phyloP scores from a whole-genome alignment of 805 yeast genomes.

The Metschnikowia koreensis region DNA sequence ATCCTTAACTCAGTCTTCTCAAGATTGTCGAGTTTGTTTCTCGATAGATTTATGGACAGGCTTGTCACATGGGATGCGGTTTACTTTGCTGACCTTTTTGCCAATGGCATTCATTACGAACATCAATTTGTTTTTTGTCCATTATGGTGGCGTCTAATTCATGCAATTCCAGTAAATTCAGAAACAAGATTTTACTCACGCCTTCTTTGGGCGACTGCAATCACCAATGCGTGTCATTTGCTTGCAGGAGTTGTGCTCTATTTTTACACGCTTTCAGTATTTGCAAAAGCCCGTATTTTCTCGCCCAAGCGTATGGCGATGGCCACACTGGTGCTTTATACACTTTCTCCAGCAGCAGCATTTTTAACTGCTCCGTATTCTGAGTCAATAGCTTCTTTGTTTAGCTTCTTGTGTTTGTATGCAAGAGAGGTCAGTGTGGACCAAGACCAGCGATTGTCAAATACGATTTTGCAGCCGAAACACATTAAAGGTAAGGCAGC shows the following conservation, averaged over 20 bases:
- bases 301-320: conserved; percentile 21
- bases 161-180: conserved; percentile 9
- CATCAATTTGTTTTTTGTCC: conserved; percentile 90
- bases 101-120: conserved; percentile 58
- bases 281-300: conserved; percentile 20
- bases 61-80: conserved; percentile 85
- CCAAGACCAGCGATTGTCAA: neutral
- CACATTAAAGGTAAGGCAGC: too few relatives aligned
- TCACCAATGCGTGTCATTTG: conserved; percentile 55
- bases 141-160: conserved; percentile 62
- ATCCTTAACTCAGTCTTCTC: neutral
- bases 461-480: neutral
- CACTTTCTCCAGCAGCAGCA: conserved; percentile 77
- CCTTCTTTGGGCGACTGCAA: conserved; percentile 31
- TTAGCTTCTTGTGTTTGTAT: conserved; percentile 56
- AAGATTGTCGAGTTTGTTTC: neutral
- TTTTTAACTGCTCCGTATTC: conserved; percentile 74
- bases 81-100: conserved; percentile 61
- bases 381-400: conserved; percentile 66
- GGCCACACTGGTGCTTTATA: conserved; percentile 39
- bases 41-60: conserved; percentile 41
- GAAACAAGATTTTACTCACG: conserved; percentile 13
- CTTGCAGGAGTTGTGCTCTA: conserved; percentile 49
- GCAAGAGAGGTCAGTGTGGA: conserved; percentile 41
- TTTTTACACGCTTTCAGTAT: conserved; percentile 39